phyloP scores from a whole-genome alignment of 345 rosid genomes.

The Rhizophora apiculata region DNA sequence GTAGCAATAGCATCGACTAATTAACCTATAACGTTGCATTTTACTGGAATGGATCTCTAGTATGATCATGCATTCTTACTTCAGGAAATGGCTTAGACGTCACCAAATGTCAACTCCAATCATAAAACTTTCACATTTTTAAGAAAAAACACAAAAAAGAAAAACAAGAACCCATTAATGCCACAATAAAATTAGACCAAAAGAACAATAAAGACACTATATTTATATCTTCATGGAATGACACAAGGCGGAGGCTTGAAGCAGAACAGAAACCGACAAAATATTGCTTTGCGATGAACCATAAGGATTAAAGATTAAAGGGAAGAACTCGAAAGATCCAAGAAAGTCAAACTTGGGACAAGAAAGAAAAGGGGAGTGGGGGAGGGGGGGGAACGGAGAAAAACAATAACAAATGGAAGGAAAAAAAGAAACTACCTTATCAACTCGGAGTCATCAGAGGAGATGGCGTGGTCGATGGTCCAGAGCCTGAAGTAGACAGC shows the following conservation, averaged over 20 bases:
- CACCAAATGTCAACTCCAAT: not conserved
- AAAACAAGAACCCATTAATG: not conserved
- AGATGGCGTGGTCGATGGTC: constrained; percentile 65
- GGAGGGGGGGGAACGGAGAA: too few relatives aligned
- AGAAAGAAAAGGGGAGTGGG: not conserved
- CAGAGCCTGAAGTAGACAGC: constrained; percentile 73
- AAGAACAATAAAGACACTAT: not conserved
- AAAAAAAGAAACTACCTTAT: constrained; percentile 44
- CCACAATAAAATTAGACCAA: not conserved
- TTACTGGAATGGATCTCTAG: not conserved
- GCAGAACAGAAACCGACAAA: too few relatives aligned
- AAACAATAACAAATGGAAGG: too few relatives aligned
- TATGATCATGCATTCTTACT: not conserved
- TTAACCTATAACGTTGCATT: not conserved
- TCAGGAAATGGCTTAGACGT: not conserved
- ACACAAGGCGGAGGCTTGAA: not conserved
- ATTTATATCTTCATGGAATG: not conserved
- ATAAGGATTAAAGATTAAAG: too few relatives aligned
- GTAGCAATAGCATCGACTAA: not conserved
- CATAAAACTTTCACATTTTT: not conserved
- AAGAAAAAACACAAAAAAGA: not conserved
- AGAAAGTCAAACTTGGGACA: not conserved
- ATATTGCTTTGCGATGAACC: too few relatives aligned
- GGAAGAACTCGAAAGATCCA: not conserved
- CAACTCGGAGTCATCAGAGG: constrained; percentile 60